These are phyloP conservation scores for Ciborinia camelliae DNA, from an alignment of 2,329 filamentous ascomycete species.

Conservation along the genomic window DNA sequence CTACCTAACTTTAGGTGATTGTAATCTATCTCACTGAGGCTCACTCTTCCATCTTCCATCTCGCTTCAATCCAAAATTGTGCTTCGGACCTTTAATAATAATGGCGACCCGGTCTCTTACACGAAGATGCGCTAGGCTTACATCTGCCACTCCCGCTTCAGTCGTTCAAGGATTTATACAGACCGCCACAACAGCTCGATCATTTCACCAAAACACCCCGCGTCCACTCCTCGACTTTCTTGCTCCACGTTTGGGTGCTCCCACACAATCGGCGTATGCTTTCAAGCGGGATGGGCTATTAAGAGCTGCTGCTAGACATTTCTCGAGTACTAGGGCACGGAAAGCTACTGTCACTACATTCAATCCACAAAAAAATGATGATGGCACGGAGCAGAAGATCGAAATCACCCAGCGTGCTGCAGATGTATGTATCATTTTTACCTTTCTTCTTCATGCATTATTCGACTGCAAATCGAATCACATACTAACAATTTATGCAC, in stretches of 20 bases:
- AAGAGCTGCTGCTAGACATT: slow-evolving; percentile 14
- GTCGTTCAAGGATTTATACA: slow-evolving; percentile 32
- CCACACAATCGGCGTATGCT: not conserved
- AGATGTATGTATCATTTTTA: slow-evolving; percentile 54
- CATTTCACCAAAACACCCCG: slow-evolving; percentile 31
- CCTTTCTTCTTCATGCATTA: not conserved
- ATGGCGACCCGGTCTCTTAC: slow-evolving; percentile 33
- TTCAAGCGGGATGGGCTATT: not conserved
- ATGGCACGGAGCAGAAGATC: slow-evolving; percentile 79
- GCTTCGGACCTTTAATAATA: not conserved
- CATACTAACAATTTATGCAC: not conserved
- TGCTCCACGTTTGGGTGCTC: slow-evolving; percentile 23
- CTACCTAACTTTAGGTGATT: slow-evolving; percentile 7
- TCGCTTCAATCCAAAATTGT: not conserved
- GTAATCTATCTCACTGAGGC: not conserved
- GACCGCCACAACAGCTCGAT: slow-evolving; percentile 28
- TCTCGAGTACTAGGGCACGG: slow-evolving; percentile 23
- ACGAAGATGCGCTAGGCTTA: slow-evolving; percentile 28
- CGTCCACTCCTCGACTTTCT: slow-evolving; percentile 35
- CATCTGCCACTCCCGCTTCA: slow-evolving; percentile 24
- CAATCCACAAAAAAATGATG: slow-evolving; percentile 77
- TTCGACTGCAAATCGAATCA: not conserved
- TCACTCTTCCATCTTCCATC: not conserved
- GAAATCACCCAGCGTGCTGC: slow-evolving; percentile 82
- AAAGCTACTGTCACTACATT: slow-evolving; percentile 40